Evolutionary conservation across 305 asterid genomes (phyloP).

Genomic region (Solanum hybrid): DNA sequence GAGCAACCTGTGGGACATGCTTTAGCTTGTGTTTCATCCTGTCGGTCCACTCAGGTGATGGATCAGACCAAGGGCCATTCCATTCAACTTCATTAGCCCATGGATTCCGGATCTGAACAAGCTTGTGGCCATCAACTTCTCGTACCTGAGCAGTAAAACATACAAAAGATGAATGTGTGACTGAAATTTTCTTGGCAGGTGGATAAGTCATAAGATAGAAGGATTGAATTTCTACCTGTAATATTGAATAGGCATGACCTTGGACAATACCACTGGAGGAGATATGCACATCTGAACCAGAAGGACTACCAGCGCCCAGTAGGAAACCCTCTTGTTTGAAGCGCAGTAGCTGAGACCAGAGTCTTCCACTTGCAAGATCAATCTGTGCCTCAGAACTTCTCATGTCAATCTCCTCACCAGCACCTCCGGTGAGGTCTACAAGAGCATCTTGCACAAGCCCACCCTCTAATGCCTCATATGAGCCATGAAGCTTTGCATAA

Average conservation of each 20-base stretch:
- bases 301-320: conserved; percentile 99
- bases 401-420: conserved; percentile 99
- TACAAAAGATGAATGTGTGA: conserved; percentile 1
- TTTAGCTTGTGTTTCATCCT: conserved; percentile 97
- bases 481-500: conserved; percentile 97
- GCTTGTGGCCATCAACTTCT: conserved; percentile 82
- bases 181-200: not conserved
- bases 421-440: conserved; percentile 98
- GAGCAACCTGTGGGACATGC: conserved; percentile 75
- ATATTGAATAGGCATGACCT: conserved; percentile 97
- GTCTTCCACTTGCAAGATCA: conserved; percentile 95
- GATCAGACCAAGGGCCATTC: conserved; percentile 99
- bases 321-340: conserved; percentile 92
- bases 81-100: conserved; percentile 99
- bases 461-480: conserved; percentile 98
- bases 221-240: conserved; percentile 44
- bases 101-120: conserved; percentile 93
- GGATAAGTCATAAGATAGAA: not conserved
- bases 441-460: conserved; percentile 99
- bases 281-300: conserved; percentile 94
- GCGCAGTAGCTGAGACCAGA: conserved; percentile 91
- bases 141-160: conserved; percentile 43
- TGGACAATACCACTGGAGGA: conserved; percentile 95
- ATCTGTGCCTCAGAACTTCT: conserved; percentile 94
- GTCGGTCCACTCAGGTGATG: conserved; percentile 98